Base-by-base conservation (phyloP, 2,329 filamentous ascomycete species). In the Ceratocystis papillata region DNA sequence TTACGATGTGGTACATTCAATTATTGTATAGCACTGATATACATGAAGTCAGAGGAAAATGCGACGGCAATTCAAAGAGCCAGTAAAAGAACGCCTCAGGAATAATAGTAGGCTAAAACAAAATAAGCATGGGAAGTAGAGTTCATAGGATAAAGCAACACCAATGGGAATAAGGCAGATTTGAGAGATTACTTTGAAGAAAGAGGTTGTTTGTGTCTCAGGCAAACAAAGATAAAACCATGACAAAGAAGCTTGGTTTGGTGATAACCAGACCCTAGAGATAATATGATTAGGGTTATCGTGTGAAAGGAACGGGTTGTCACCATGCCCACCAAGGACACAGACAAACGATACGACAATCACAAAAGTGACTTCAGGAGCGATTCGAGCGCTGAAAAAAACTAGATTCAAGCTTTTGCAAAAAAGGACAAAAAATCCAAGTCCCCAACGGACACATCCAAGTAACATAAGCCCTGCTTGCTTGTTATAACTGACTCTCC, bases 381-480 rank as follows among this genome's bases (percentile, higher is more conserved):
- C 12, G 12, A 57, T 64, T 41, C 63, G 20, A 53, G 12, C 44
- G 28, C 28, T 48, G 30, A 17, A 22, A 44, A 2, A 63, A 30
- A 63, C n/a, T 50, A 25, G 44, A 46, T 46, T 48, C 25, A 48
- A 53, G 22, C 30, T 50, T 45, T 28, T 15, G n/a, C 28, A 63
- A 45, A 28, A 63, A 63, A 25, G 7, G n/a, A 37, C 17, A 7
- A 61, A 30, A 22, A 44, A 33, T 17, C 37, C 1, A 41, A 15
- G 10, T 41, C 37, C 37, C 37, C 10, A 41, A 15, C 12, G 37
- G 37, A 41, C 37, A 41, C 37, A 41, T 15, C 37, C 30, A 60
- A 20, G 17, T 8, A 10, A 46, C 22, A 25, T 25, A 63, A 53
- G 30, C 7, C 12, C 30, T 59, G 55, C 28, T 59, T 33, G 28